Evolutionary conservation across 2,329 filamentous ascomycete genomes (phyloP), one percentile per base, ranked within the genome.

Genomic region (Claviceps sorghi): DNA sequence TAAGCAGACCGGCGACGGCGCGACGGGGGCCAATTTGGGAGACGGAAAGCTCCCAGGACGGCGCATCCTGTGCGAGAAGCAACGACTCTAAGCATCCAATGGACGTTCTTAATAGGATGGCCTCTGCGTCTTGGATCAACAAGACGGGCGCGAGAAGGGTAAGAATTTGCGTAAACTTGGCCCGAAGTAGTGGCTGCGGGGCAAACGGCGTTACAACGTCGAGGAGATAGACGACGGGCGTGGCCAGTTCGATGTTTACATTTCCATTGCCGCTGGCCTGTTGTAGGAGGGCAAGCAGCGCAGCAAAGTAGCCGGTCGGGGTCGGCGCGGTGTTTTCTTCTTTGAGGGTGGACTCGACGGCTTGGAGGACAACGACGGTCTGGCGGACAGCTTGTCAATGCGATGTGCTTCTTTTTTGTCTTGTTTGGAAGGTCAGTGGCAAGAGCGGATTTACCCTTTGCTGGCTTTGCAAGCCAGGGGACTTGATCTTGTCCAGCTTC

Each of bases 401-500:
- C 32, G n/a, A 4, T 17, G 19, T 32, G 44, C 32, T 34, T 50
- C 21, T 13, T 40, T 40, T 15, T 43, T 41, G 19, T 43, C 26
- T 8, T 11, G 10, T 22, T 13, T 26, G 26, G 8, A 11, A 26
- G 22, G 1, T 21, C 22, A 21, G 10, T 32, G 8, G 22, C n/a
- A 32, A 32, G 26, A 19, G n/a, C 30, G 13, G 13, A 41, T 74
- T 60, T 73, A 93, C 89, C 79, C 90, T 88, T 69, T 95, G 83
- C 72, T 96, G 90, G 67, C 87, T 95, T 70, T 97, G 88, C 63
- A 96, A 81, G 70, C 95, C 95, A 53, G 93, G 93, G 65, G 87
- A 93, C 71, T 93, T 87, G 69, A 97, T 96, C 79, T 94, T 96
- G 73, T 91, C 87, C 67, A 98, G 81, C 76, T 89, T 94, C 75